Base-by-base conservation (phyloP, 179 eudicot genomes). In the Amaranthus tricolor region DNA sequence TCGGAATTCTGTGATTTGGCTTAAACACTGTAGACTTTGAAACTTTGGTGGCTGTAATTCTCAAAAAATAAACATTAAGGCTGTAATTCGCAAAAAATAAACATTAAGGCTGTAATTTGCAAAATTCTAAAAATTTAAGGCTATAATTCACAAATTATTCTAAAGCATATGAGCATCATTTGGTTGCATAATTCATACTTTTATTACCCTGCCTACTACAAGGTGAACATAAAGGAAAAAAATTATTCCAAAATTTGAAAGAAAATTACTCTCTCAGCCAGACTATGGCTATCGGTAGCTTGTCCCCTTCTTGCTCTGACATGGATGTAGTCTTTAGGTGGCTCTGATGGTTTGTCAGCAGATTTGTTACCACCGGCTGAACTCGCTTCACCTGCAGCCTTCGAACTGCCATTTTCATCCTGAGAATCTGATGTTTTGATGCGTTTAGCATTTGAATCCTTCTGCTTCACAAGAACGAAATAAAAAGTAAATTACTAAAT, bases 221-320 rank as follows among this genome's bases (percentile, higher is more conserved):
- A 15, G 44, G 50, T 31, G 31, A 70, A 57, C 15, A 9, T 16
- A 49, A 66, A 55, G 49, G 58, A 17, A 8, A 51, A 55, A 17
- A 40, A 58, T 0, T 50, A 14, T 16, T 67, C 6, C 55, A 62
- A 80, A 44, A 60, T 19, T n/a, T 48, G 65, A 74, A 66, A 77
- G 70, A 74, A 60, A 71, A 52, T 82, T 90, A 92, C 99, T 78
- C 99, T 88, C 82, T 95, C 97, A 19, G 99, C 97, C 55, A 95
- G 80, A 82, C 99, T 95, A 78, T 93, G 98, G 84, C 97, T 95
- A 86, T 95, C 99, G 31, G 99, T 95, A 74, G 99, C 99, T 89
- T 95, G 98, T 71, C 99, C 99, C 81, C 98, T 88, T 83, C 99
- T 88, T 71, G 99, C 97, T 85, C 99, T 80, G 61, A 95, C 98